These are phyloP conservation scores for Metschnikowia lunata DNA, from an alignment of 805 yeast species.

Conservation along the genomic window DNA sequence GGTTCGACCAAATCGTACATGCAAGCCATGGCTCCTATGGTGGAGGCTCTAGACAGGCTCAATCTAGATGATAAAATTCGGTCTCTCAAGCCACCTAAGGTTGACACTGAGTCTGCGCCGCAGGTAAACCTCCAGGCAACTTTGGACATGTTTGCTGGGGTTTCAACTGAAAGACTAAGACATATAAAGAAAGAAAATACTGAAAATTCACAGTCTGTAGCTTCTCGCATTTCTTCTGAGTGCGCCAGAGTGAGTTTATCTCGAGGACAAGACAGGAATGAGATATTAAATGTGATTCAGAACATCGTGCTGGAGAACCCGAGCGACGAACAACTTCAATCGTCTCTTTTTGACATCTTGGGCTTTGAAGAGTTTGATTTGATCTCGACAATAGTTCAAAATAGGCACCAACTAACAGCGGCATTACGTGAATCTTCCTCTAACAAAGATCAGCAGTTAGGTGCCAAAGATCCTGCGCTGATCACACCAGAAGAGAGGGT, in stretches of 20 bases:
- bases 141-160: conserved; percentile 33
- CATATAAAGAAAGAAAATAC: neutral
- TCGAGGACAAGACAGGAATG: conserved; percentile 31
- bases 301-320: conserved; percentile 30
- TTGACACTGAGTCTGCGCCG: conserved; percentile 33
- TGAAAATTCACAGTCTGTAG: neutral
- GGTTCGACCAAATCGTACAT: conserved; percentile 70
- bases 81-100: conserved; percentile 13
- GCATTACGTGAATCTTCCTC: neutral
- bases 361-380: conserved; percentile 86
- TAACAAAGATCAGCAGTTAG: conserved; percentile 1
- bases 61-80: conserved; percentile 1
- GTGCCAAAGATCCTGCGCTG: conserved; percentile 20
- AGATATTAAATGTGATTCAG: conserved; percentile 27
- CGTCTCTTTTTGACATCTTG: conserved; percentile 67
- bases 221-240: conserved; percentile 8
- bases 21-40: conserved; percentile 73
- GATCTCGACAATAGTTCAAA: conserved; percentile 56
- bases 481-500: conserved; percentile 54
- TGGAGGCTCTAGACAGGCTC: conserved; percentile 36
- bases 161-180: conserved; percentile 31
- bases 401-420: conserved; percentile 22
- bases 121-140: conserved; percentile 27
- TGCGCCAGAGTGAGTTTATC: conserved; percentile 31
- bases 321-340: conserved; percentile 61